Conservation (phyloP, 345 rosid species). For the Mercurialis annua region DNA sequence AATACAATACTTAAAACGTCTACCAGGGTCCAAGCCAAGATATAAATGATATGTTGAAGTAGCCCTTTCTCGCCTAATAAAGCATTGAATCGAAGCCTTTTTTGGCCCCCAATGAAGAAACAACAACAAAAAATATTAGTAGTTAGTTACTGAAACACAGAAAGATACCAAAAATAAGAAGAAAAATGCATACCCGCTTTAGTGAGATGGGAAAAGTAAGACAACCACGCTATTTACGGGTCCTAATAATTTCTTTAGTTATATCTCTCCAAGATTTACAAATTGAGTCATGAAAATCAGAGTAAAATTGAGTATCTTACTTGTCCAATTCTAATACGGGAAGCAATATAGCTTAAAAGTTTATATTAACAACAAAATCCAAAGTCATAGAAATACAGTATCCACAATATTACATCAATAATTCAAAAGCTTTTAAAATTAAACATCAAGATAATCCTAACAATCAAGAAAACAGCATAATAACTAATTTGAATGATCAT, state of each 20-base stretch:
- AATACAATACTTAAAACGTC: too few species aligned
- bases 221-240: slow-evolving; percentile 63
- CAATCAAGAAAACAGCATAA: too few species aligned
- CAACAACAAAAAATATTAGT: slow-evolving; percentile 11
- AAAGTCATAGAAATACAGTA: too few species aligned
- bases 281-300: slow-evolving; percentile 74
- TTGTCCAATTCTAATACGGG: too few species aligned
- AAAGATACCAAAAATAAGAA: neutral
- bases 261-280: slow-evolving; percentile 82
- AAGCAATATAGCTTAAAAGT: too few species aligned
- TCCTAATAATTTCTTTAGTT: slow-evolving; percentile 55
- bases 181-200: slow-evolving; percentile 56
- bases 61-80: slow-evolving; percentile 70
- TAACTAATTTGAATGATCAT: slow-evolving; percentile 5
- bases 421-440: too few species aligned
- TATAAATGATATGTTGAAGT: slow-evolving; percentile 62
- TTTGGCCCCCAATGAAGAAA: slow-evolving; percentile 74
- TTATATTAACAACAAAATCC: too few species aligned
- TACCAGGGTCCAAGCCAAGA: slow-evolving; percentile 88
- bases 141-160: slow-evolving; percentile 12
- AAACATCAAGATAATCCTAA: too few species aligned
- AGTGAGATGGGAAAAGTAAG: slow-evolving; percentile 82
- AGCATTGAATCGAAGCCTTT: slow-evolving; percentile 82
- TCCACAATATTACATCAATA: too few species aligned
- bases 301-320: too few species aligned